A percentile compares a stretch with the other conserved stretches of the same genome.
Evolutionary conservation across 352 stramenopile genomes (phyloP).

Genomic region (Pythium vanterpoolii): DNA sequence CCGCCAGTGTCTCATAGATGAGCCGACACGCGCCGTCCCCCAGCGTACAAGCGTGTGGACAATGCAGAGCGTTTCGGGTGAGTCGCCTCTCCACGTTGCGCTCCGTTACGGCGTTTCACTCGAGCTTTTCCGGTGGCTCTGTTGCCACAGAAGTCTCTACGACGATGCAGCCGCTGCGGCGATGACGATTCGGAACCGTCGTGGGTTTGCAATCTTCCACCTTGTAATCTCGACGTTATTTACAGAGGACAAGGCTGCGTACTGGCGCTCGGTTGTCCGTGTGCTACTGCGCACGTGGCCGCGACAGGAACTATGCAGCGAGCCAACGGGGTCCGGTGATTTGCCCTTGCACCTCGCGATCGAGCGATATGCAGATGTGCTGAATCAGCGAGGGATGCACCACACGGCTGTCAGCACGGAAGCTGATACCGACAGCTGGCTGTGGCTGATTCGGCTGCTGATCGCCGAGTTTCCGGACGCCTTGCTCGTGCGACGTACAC

Average conservation of each 20-base stretch:
- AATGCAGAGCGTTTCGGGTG: slow-evolving; percentile 19
- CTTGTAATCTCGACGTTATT: slow-evolving; percentile 35
- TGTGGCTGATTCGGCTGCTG: slow-evolving; percentile 16
- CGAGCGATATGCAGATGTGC: slow-evolving; percentile 23
- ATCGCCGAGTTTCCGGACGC: slow-evolving; percentile 1
- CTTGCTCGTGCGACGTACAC: slow-evolving; percentile 7
- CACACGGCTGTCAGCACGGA: background rate
- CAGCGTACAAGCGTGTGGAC: slow-evolving; percentile 14
- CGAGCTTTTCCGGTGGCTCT: slow-evolving; percentile 39
- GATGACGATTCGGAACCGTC: slow-evolving; percentile 29
- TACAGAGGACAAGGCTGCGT: background rate
- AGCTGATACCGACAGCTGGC: slow-evolving; percentile 9
- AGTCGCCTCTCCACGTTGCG: slow-evolving; percentile 25
- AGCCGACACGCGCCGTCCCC: background rate
- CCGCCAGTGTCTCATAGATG: background rate
- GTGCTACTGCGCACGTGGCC: slow-evolving; percentile 40
- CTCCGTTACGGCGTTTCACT: slow-evolving; percentile 23
- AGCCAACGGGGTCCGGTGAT: slow-evolving; percentile 37
- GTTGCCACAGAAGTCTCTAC: slow-evolving; percentile 2
- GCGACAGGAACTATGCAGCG: slow-evolving; percentile 24
- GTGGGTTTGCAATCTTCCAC: slow-evolving; percentile 44
- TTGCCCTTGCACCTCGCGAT: slow-evolving; percentile 53
- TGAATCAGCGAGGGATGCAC: slow-evolving; percentile 1
- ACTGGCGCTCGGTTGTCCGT: slow-evolving; percentile 36
- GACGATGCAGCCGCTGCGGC: background rate